Evolutionary conservation across 2,329 filamentous ascomycete genomes (phyloP).

Genomic region (Cercospora sesami): DNA sequence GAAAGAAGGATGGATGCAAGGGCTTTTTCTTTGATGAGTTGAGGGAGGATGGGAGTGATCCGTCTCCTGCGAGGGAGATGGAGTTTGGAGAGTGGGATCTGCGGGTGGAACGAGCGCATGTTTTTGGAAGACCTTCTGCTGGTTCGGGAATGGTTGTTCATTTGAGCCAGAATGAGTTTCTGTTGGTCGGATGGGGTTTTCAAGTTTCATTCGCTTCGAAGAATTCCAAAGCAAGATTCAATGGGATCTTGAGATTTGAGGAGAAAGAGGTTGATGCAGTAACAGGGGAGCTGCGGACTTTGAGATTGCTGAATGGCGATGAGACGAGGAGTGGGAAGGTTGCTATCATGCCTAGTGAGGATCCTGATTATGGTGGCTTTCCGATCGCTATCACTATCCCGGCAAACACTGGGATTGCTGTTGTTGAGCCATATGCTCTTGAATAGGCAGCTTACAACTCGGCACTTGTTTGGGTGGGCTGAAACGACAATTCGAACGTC

Average conservation of each 20-base stretch:
- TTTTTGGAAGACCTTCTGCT: slow-evolving; percentile 48
- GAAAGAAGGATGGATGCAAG: slow-evolving; percentile 36
- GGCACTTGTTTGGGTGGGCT: too few species aligned
- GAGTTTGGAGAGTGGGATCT: slow-evolving; percentile 42
- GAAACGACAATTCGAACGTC: too few species aligned
- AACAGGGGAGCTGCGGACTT: slow-evolving; percentile 41
- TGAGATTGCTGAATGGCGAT: slow-evolving; percentile 47
- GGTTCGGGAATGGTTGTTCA: slow-evolving; percentile 50
- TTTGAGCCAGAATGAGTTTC: slow-evolving; percentile 42
- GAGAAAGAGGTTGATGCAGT: slow-evolving; percentile 44
- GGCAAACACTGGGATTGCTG: slow-evolving; percentile 52
- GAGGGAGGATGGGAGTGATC: slow-evolving; percentile 34
- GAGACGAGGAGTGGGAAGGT: slow-evolving; percentile 52
- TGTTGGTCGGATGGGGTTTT: slow-evolving; percentile 51
- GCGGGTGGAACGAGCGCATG: slow-evolving; percentile 47
- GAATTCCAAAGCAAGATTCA: slow-evolving; percentile 42
- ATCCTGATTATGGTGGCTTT: slow-evolving; percentile 59
- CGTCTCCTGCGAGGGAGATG: slow-evolving; percentile 35
- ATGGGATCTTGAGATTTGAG: slow-evolving; percentile 46
- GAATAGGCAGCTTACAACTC: not conserved
- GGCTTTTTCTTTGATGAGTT: slow-evolving; percentile 50
- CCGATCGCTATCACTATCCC: slow-evolving; percentile 58
- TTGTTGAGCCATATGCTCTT: not conserved
- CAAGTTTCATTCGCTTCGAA: slow-evolving; percentile 40
- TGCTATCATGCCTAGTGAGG: slow-evolving; percentile 57